These are phyloP conservation scores for Umbelopsis sp. DNA, from an alignment of 192 early-diverging fungal species.

Conservation along the genomic window DNA sequence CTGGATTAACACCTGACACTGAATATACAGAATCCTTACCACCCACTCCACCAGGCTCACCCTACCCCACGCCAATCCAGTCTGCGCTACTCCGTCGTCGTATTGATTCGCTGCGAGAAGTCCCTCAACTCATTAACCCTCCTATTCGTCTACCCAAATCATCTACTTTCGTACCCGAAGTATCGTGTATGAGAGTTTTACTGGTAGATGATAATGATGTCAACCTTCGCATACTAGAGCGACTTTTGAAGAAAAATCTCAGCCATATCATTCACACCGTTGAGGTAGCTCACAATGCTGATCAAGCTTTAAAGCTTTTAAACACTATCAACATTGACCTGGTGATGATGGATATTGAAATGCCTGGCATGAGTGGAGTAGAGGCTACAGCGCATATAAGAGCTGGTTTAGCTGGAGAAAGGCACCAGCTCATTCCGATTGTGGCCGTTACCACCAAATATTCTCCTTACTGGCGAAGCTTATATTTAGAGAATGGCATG, in stretches of 20 bases:
- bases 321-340: constrained; percentile 51
- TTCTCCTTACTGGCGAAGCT: constrained; percentile 47
- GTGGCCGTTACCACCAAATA: constrained; percentile 67
- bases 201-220: constrained; percentile 71
- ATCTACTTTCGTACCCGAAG: neutral
- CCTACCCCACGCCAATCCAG: constrained; percentile 16
- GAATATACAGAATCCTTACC: neutral
- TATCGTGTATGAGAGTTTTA: constrained; percentile 47
- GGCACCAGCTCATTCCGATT: constrained; percentile 52
- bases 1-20: neutral
- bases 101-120: neutral
- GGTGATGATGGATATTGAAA: constrained; percentile 72
- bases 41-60: constrained; percentile 12
- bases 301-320: constrained; percentile 51
- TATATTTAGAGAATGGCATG: constrained; percentile 61
- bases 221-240: constrained; percentile 62
- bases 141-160: neutral
- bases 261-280: constrained; percentile 43
- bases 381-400: constrained; percentile 59
- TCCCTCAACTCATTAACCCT: neutral
- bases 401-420: constrained; percentile 27
- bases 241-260: constrained; percentile 57
- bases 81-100: neutral
- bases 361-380: constrained; percentile 64
- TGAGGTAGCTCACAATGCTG: constrained; percentile 47